Percentiles rank a stretch among this genome's conserved stretches.
Conservation (phyloP, 1,139 yeast genomes). For the Scheffersomyces quercinus region DNA sequence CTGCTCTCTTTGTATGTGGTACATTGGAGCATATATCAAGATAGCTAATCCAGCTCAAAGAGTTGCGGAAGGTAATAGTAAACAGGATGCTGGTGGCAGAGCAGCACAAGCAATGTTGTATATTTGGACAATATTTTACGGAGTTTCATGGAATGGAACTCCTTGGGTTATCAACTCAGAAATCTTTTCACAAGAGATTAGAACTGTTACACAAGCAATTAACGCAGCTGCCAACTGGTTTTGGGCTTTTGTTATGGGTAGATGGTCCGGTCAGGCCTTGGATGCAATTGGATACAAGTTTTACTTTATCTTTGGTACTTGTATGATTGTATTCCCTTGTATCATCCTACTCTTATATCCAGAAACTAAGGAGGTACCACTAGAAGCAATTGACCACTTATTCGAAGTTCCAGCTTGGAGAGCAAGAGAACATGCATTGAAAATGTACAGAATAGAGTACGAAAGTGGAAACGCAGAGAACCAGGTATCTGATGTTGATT, state of each 20-base stretch:
- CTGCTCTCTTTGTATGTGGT: slow-evolving; percentile 52
- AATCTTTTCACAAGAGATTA: slow-evolving; percentile 41
- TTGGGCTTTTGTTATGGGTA: slow-evolving; percentile 51
- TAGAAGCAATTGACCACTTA: slow-evolving; percentile 43
- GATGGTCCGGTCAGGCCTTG: slow-evolving; percentile 46
- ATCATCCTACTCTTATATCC: slow-evolving; percentile 41
- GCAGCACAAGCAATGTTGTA: slow-evolving; percentile 51
- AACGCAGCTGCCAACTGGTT: slow-evolving; percentile 50
- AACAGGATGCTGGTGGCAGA: slow-evolving; percentile 38
- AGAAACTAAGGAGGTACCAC: slow-evolving; percentile 46
- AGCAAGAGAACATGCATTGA: slow-evolving; percentile 25
- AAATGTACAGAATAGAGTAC: slow-evolving; percentile 17
- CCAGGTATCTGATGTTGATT: neutral
- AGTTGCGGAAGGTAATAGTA: slow-evolving; percentile 25
- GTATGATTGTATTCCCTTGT: slow-evolving; percentile 34
- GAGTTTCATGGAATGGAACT: slow-evolving; percentile 48
- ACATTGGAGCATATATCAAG: slow-evolving; percentile 50
- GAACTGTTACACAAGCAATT: slow-evolving; percentile 45
- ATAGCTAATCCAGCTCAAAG: slow-evolving; percentile 36
- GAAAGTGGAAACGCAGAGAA: slow-evolving; percentile 5
- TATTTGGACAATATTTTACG: slow-evolving; percentile 47
- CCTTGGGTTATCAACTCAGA: slow-evolving; percentile 52
- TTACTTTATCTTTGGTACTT: slow-evolving; percentile 43
- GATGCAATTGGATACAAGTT: slow-evolving; percentile 43
- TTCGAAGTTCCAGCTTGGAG: slow-evolving; percentile 39